phyloP scores from a whole-genome alignment of 768 basidiomycete species.

The Basidioascus undulatus region DNA sequence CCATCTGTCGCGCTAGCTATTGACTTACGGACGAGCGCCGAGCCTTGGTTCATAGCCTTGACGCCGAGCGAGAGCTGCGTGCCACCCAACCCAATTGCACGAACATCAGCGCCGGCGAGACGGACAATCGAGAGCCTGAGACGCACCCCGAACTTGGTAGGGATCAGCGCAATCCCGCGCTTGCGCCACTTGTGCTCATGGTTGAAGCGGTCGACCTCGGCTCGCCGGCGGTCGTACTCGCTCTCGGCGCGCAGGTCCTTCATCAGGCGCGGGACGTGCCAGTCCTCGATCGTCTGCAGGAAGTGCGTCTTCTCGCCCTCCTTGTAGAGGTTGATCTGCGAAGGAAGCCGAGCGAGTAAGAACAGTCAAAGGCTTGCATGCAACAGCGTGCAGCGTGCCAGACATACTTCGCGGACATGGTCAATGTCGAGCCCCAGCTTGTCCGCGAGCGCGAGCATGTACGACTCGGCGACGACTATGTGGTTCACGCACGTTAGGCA shows the following conservation, averaged over 20 bases:
- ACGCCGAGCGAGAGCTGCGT: conserved; percentile 1
- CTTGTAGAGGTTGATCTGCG: conserved; percentile 9
- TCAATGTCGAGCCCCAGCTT: conserved; percentile 11
- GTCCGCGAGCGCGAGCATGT: conserved; percentile 11
- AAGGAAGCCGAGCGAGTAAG: background rate
- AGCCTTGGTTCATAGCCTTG: conserved; percentile 7
- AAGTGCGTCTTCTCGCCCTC: conserved; percentile 12
- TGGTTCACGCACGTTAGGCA: conserved; percentile 6
- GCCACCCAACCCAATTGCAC: too few species aligned
- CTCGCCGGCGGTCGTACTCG: conserved; percentile 7
- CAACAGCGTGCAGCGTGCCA: background rate
- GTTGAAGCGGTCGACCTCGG: conserved; percentile 11
- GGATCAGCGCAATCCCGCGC: conserved; percentile 10
- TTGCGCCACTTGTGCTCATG: conserved; percentile 11
- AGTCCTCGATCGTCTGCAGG: conserved; percentile 11
- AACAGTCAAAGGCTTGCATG: background rate
- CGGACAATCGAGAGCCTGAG: too few species aligned
- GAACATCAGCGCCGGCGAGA: too few species aligned
- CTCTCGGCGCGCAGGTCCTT: conserved; percentile 5
- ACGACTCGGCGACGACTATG: conserved; percentile 10
- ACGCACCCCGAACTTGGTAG: conserved; percentile 8
- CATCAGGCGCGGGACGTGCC: conserved; percentile 11
- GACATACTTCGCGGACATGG: conserved; percentile 5
- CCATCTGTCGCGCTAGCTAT: too few species aligned
- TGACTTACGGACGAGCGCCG: conserved; percentile 5